Evolutionary conservation across 2,329 filamentous ascomycete species (phyloP).

Genomic region (Phaeomoniella chlamydospora): DNA sequence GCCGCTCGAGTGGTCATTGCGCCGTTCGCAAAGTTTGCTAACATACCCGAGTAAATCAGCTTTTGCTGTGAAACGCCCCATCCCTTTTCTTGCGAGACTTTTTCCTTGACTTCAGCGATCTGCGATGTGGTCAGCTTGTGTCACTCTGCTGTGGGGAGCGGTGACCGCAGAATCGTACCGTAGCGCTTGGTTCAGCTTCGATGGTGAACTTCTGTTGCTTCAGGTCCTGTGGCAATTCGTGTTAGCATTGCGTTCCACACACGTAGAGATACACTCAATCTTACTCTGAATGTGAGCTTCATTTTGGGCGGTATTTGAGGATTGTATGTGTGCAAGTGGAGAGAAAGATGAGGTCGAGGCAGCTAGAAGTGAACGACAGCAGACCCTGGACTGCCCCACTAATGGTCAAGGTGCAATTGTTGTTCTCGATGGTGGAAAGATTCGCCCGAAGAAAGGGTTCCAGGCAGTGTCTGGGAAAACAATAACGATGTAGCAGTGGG

Average conservation of each 20-base stretch:
- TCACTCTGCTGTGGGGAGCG: neutral
- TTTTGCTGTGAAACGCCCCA: conserved; percentile 87
- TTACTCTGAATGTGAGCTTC: conserved; percentile 60
- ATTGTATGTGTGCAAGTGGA: conserved; percentile 1
- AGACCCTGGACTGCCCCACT: too few species aligned
- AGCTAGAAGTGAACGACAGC: too few species aligned
- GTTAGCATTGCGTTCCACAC: conserved; percentile 12
- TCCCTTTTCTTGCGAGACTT: conserved; percentile 82
- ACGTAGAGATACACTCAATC: conserved; percentile 10
- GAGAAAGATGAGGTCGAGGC: neutral
- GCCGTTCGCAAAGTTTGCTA: too few species aligned
- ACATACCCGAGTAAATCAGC: conserved; percentile 90
- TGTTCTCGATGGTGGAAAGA: too few species aligned
- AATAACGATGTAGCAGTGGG: too few species aligned
- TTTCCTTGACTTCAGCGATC: conserved; percentile 85
- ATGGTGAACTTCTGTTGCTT: conserved; percentile 98
- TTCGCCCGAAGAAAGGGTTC: too few species aligned
- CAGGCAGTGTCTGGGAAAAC: too few species aligned
- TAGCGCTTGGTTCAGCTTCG: conserved; percentile 84
- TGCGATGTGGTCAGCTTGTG: conserved; percentile 23
- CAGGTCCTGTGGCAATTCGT: conserved; percentile 57
- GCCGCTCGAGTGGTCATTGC: too few species aligned
- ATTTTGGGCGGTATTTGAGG: conserved; percentile 26
- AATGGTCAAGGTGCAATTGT: too few species aligned
- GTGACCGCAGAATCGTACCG: conserved; percentile 43